These are phyloP conservation scores for Paramecium biaurelia DNA, from an alignment of 73 alveolate species.

Conservation along the genomic window DNA sequence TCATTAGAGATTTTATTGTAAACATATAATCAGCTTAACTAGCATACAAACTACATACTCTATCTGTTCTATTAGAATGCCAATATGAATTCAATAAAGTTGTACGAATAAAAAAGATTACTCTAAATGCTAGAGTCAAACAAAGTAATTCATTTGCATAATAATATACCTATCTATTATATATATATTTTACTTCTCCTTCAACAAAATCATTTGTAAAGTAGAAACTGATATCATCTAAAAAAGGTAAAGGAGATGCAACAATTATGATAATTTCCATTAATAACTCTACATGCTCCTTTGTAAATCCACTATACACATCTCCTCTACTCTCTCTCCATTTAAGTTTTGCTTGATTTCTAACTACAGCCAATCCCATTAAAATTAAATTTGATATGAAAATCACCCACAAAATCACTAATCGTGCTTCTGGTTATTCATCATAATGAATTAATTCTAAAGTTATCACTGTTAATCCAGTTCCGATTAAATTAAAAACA, in stretches of 20 bases:
- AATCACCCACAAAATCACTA: constrained; percentile 51
- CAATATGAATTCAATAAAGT: constrained; percentile 64
- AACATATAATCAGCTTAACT: constrained; percentile 74
- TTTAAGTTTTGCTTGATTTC: constrained; percentile 64
- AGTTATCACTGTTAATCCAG: constrained; percentile 63
- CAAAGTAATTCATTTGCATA: constrained; percentile 69
- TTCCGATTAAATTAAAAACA: constrained; percentile 66
- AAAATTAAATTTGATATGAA: constrained; percentile 35
- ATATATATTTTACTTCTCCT: background rate
- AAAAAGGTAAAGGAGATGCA: constrained; percentile 75
- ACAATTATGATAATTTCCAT: constrained; percentile 64
- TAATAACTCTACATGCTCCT: constrained; percentile 61
- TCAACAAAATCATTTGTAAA: constrained; percentile 65
- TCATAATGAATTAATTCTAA: constrained; percentile 57
- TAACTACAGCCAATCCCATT: constrained; percentile 53
- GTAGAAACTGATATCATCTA: constrained; percentile 28
- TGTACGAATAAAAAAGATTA: constrained; percentile 70
- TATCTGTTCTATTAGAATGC: constrained; percentile 74
- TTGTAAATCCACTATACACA: constrained; percentile 60
- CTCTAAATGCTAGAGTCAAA: constrained; percentile 58
- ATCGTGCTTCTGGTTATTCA: constrained; percentile 1
- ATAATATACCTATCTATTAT: constrained; percentile 26
- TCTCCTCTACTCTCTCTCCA: constrained; percentile 72
- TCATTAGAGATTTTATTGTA: constrained; percentile 75
- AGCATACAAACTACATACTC: constrained; percentile 81